Base-by-base conservation (phyloP, 345 rosid genomes). In the Mallotus nudiflorus region DNA sequence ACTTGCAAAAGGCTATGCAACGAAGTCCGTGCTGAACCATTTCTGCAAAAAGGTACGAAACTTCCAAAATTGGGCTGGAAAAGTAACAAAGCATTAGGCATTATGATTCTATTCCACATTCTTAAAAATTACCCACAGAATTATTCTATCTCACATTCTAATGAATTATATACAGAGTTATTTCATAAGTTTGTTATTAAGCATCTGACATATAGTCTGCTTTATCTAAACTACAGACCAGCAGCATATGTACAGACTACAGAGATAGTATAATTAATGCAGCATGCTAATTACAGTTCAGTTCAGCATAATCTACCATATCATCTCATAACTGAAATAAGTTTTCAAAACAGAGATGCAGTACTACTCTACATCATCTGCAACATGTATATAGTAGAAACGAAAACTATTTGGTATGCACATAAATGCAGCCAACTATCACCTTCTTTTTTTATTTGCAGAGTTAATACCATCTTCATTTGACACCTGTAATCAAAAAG, bases 11-110 rank as follows among this genome's bases (percentile, higher is more conserved):
- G 54, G 97, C 87, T 83, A 94, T 91, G 84, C 98, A 91, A 22
- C 95, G 94, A 68, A 91, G 87, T 67, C 95, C 97, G 83, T 94
- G 98, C 78, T 91, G 97, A 80, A 91, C 85, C 97, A 94, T 90
- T 85, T 94, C 98, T 15, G 96, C 95, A 39, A 91, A 88, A 69
- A 91, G 92, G 82, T 77, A 73, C 39, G 97, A 80, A 61, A 90
- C 83, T 79, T 90, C 95, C 58, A 84, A 84, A 67, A 86, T 81
- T 67, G 98, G 96, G 73, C 96, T 94, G 92, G 78, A 69, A 70
- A 54, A 73, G 44, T 53, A 66, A 66, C 3, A 68, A 39, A 66
- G 62, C 56, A 72, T 66, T 57, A 76, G 45, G 48, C 25, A 62
- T 57, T 56, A 9, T 31, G 66, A 55, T 31, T 27, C 39, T 0